Conservation (phyloP, 306 rosid genomes). For the Lathyrus aphaca region DNA sequence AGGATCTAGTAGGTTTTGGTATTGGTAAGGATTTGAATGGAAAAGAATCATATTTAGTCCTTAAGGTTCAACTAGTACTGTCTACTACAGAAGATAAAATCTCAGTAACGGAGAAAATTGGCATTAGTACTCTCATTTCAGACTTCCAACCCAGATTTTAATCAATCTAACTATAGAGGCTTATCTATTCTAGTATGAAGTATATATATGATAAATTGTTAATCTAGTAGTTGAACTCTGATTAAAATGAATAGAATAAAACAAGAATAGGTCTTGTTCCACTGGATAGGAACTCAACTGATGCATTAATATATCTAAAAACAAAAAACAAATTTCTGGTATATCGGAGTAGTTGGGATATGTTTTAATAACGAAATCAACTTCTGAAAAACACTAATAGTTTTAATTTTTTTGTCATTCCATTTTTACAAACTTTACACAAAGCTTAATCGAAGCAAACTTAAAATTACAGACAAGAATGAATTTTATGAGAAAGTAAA, state of each 20-base stretch:
- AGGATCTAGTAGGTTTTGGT: slow-evolving; percentile 29
- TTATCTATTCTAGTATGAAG: neutral
- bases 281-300: neutral
- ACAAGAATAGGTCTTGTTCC: neutral
- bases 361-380: slow-evolving; percentile 2
- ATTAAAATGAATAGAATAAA: slow-evolving; percentile 18
- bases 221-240: slow-evolving; percentile 16
- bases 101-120: slow-evolving; percentile 18
- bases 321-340: slow-evolving; percentile 1
- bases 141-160: slow-evolving; percentile 11
- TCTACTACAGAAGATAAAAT: neutral
- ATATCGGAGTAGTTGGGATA: slow-evolving; percentile 2
- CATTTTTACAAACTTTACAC: neutral
- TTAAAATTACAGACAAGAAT: slow-evolving; percentile 1
- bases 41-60: slow-evolving; percentile 8
- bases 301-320: neutral
- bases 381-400: slow-evolving; percentile 2
- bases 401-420: neutral
- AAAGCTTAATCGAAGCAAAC: slow-evolving; percentile 19
- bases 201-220: neutral
- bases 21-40: slow-evolving; percentile 30
- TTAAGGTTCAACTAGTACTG: neutral
- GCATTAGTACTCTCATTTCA: slow-evolving; percentile 10
- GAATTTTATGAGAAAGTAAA: neutral
- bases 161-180: slow-evolving; percentile 4